Conservation (phyloP, 495 filamentous ascomycete species). For the Daldinia vernicosa region DNA sequence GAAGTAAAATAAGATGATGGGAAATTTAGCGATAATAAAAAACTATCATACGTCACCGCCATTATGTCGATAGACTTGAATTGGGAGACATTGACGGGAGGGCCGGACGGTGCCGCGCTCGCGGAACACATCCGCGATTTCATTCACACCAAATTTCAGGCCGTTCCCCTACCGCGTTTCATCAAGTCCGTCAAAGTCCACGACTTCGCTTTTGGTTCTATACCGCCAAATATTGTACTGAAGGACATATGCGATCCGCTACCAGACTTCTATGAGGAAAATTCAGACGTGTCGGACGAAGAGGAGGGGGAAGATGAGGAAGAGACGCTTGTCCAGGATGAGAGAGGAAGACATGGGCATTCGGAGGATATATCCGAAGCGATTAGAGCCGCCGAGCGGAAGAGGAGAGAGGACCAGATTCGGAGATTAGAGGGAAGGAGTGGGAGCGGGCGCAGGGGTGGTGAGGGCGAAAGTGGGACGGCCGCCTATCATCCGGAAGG, state of each 20-base stretch:
- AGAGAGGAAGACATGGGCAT: conserved; percentile 8
- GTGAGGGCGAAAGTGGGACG: conserved; percentile 23
- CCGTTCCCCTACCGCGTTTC: conserved; percentile 88
- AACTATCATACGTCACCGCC: conserved; percentile 8
- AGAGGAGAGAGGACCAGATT: conserved; percentile 51
- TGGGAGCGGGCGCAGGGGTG: conserved; percentile 20
- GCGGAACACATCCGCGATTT: conserved; percentile 89
- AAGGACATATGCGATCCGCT: conserved; percentile 97
- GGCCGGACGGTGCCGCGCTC: conserved; percentile 82
- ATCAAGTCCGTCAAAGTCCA: conserved; percentile 96
- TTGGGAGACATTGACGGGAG: conserved; percentile 92
- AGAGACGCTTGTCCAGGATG: conserved; percentile 40
- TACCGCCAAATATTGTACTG: conserved; percentile 85
- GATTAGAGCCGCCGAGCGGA: conserved; percentile 55
- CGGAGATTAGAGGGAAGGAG: conserved; percentile 36
- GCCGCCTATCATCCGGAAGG: conserved; percentile 36
- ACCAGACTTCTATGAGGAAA: conserved; percentile 95
- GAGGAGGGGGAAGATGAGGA: conserved; percentile 51
- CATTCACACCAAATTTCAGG: conserved; percentile 94
- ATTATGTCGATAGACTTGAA: conserved; percentile 96
- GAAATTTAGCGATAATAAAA: conserved; percentile 11
- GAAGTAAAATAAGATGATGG: conserved; percentile 8
- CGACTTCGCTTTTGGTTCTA: conserved; percentile 88
- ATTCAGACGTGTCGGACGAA: conserved; percentile 61
- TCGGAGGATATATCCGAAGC: conserved; percentile 51